Percentiles rank a stretch among this genome's conserved stretches.
Evolutionary conservation across 2,329 filamentous ascomycete species (phyloP).

Genomic region (Ilyonectria robusta): DNA sequence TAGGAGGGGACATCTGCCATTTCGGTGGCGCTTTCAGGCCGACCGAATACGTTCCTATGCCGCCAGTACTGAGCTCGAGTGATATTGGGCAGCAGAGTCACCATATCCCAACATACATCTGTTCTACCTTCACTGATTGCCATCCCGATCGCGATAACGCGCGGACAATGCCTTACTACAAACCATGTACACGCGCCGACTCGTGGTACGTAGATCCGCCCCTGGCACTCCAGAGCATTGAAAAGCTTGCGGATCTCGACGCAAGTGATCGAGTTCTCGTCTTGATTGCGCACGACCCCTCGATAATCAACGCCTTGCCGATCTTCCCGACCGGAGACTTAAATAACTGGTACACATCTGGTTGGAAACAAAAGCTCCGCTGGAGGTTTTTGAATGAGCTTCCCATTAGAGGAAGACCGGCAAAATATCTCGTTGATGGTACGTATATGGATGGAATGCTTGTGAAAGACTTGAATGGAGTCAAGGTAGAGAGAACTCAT

Average conservation of each 20-base stretch:
- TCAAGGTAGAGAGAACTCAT: neutral
- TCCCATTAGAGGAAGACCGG: slow-evolving; percentile 9
- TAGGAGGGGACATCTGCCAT: slow-evolving; percentile 61
- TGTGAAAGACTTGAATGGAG: slow-evolving; percentile 14
- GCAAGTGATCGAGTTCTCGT: slow-evolving; percentile 31
- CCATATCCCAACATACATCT: neutral
- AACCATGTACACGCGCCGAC: slow-evolving; percentile 10
- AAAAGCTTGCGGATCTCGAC: slow-evolving; percentile 27
- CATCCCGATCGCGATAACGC: slow-evolving; percentile 4
- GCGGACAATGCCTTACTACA: slow-evolving; percentile 8
- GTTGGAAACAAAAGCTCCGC: slow-evolving; percentile 11
- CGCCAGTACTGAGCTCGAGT: slow-evolving; percentile 1
- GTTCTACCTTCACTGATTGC: slow-evolving; percentile 13
- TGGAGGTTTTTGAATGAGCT: slow-evolving; percentile 24
- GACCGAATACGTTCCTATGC: slow-evolving; percentile 48
- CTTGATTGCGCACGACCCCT: slow-evolving; percentile 37
- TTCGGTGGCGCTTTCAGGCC: slow-evolving; percentile 56
- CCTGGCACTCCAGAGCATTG: slow-evolving; percentile 25
- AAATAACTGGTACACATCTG: slow-evolving; percentile 10
- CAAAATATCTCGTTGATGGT: slow-evolving; percentile 24
- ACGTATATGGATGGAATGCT: slow-evolving; percentile 20
- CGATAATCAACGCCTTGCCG: neutral
- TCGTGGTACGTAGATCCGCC: slow-evolving; percentile 36
- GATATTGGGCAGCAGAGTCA: neutral
- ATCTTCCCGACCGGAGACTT: slow-evolving; percentile 9